phyloP scores from a whole-genome alignment of 257 asterid genomes.

The Thymus mandschuricus region DNA sequence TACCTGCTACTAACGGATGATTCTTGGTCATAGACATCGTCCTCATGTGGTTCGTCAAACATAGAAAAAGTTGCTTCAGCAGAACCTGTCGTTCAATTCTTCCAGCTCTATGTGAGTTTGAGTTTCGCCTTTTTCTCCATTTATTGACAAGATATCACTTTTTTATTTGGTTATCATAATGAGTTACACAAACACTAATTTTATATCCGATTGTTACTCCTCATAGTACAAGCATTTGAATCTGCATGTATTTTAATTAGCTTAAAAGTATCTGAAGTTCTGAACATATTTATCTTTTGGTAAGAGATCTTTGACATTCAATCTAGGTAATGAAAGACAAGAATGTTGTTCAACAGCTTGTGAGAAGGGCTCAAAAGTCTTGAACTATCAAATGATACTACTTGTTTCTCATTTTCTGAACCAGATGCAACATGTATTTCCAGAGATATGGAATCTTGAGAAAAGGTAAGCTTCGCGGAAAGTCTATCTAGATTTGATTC shows the following conservation, averaged over 20 bases:
- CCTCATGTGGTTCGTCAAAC: conserved; percentile 74
- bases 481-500: conserved; percentile 14
- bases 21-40: conserved; percentile 57
- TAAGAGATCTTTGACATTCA: conserved; percentile 15
- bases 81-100: conserved; percentile 74
- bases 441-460: conserved; percentile 88
- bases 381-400: conserved; percentile 25
- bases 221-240: too few relatives aligned
- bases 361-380: conserved; percentile 59
- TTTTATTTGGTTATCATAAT: not conserved
- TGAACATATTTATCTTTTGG: conserved; percentile 2
- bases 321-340: conserved; percentile 69
- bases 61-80: conserved; percentile 85
- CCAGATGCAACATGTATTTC: conserved; percentile 92
- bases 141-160: conserved; percentile 16
- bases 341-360: conserved; percentile 62
- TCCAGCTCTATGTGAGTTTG: conserved; percentile 81
- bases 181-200: not conserved
- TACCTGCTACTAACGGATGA: conserved; percentile 28
- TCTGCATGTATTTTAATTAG: not conserved
- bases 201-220: too few relatives aligned
- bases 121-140: conserved; percentile 7
- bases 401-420: conserved; percentile 18
- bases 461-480: conserved; percentile 52
- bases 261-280: too few relatives aligned